phyloP scores from a whole-genome alignment of 306 rosid species.

The Pyrus pyrifolia region DNA sequence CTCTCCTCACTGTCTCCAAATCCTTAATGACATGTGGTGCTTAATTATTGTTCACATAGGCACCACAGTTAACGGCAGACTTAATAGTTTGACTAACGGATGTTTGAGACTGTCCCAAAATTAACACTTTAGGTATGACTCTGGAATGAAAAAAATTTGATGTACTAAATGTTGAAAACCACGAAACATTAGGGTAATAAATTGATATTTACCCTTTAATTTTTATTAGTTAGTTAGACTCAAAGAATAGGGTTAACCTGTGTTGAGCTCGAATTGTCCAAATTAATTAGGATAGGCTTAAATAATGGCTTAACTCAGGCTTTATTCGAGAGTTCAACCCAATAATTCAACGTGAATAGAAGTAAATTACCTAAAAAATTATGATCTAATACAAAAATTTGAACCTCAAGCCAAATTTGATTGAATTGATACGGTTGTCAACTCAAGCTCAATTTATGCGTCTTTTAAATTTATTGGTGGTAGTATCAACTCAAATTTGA shows the following conservation, averaged over 20 bases:
- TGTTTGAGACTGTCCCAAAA: no score
- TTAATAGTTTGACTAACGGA: no score
- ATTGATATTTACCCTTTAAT: no score
- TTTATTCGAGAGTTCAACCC: neutral
- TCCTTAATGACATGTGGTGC: no score
- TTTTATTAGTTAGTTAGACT: no score
- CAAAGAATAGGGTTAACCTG: neutral
- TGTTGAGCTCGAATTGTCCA: neutral
- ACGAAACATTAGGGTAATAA: no score
- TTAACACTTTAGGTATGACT: no score
- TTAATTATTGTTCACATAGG: no score
- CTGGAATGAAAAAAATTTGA: no score
- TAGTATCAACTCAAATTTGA: neutral
- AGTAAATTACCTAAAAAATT: neutral
- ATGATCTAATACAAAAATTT: neutral
- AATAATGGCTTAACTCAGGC: neutral
- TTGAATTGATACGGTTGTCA: neutral
- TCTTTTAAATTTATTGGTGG: neutral
- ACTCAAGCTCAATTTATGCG: neutral
- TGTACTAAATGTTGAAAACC: no score
- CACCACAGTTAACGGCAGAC: no score
- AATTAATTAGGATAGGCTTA: neutral
- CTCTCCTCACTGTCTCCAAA: constrained; percentile 35
- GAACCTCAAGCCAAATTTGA: neutral
- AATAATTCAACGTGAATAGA: neutral